These are phyloP conservation scores for Kuraishia hungarica DNA, from an alignment of 805 yeast genomes.

Conservation along the genomic window DNA sequence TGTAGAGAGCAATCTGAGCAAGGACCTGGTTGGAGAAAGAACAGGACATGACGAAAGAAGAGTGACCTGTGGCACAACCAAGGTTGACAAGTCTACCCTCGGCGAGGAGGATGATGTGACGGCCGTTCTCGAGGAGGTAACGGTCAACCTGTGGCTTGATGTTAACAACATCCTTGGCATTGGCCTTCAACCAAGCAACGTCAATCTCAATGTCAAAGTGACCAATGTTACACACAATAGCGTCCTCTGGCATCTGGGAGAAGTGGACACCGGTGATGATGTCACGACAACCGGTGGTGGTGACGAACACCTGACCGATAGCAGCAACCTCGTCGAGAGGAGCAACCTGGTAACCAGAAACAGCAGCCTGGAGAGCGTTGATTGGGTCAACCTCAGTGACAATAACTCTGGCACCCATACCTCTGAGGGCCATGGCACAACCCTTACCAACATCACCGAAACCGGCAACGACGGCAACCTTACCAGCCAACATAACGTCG, in stretches of 20 bases:
- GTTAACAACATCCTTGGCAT: conserved; percentile 90
- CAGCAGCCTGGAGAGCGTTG: conserved; percentile 99
- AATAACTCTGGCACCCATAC: conserved; percentile 98
- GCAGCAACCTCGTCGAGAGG: conserved; percentile 92
- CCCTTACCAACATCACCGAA: conserved; percentile 99
- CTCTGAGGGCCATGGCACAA: conserved; percentile 97
- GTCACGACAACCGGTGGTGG: conserved; percentile 99
- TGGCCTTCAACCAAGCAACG: conserved; percentile 96
- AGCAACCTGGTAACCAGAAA: conserved; percentile 94
- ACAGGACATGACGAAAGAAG: conserved; percentile 98
- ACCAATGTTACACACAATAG: conserved; percentile 99
- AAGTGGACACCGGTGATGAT: conserved; percentile 88
- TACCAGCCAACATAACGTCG: conserved; percentile 99
- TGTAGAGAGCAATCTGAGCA: conserved; percentile 97
- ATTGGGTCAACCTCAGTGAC: conserved; percentile 98
- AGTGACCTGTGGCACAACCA: conserved; percentile 99
- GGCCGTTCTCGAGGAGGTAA: conserved; percentile 80
- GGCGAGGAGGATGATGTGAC: conserved; percentile 91
- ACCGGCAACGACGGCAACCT: conserved; percentile 98
- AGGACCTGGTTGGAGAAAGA: conserved; percentile 99
- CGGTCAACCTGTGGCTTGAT: conserved; percentile 99
- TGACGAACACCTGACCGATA: conserved; percentile 93
- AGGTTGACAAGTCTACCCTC: conserved; percentile 99
- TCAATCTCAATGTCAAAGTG: conserved; percentile 99
- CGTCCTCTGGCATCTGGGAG: conserved; percentile 94